phyloP scores from a whole-genome alignment of 2,329 filamentous ascomycete species.

The Ceratocystis lukuohia region DNA sequence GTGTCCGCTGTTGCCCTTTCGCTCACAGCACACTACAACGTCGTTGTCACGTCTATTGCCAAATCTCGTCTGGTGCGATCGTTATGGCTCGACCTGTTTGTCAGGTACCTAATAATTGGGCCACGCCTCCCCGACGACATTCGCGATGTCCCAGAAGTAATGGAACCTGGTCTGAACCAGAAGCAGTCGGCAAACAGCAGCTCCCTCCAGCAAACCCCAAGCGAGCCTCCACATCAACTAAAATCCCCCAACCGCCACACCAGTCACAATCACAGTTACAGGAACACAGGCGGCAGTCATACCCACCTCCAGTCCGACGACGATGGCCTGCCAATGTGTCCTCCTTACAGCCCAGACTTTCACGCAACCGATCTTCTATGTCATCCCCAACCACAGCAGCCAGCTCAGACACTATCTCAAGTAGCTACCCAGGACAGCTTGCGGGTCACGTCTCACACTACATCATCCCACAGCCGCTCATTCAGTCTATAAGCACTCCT shows the following conservation, averaged over 20 bases:
- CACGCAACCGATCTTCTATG: constrained; percentile 18
- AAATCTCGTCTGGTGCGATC: constrained; percentile 11
- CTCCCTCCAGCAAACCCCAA: not conserved
- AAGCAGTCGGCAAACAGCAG: not conserved
- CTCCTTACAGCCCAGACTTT: constrained; percentile 19
- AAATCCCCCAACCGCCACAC: not conserved
- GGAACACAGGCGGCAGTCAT: constrained; percentile 5
- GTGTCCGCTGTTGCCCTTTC: constrained; percentile 11
- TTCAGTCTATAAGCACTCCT: constrained; percentile 15
- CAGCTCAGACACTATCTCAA: constrained; percentile 6
- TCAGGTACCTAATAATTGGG: constrained; percentile 17
- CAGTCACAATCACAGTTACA: not conserved
- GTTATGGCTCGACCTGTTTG: constrained; percentile 15
- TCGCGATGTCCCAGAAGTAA: constrained; percentile 15
- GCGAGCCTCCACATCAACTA: not conserved
- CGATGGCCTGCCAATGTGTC: constrained; percentile 15
- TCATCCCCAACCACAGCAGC: not conserved
- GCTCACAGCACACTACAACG: constrained; percentile 11
- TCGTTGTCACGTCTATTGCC: not conserved
- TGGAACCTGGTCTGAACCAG: constrained; percentile 5
- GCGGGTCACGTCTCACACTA: constrained; percentile 15
- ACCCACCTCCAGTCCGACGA: constrained; percentile 16
- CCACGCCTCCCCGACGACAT: constrained; percentile 18
- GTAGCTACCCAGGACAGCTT: constrained; percentile 17
- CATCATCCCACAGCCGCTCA: constrained; percentile 17